Evolutionary conservation across 2,329 filamentous ascomycete species (phyloP), one percentile per base, ranked within the genome.

Genomic region (Xylariaceae sp.): DNA sequence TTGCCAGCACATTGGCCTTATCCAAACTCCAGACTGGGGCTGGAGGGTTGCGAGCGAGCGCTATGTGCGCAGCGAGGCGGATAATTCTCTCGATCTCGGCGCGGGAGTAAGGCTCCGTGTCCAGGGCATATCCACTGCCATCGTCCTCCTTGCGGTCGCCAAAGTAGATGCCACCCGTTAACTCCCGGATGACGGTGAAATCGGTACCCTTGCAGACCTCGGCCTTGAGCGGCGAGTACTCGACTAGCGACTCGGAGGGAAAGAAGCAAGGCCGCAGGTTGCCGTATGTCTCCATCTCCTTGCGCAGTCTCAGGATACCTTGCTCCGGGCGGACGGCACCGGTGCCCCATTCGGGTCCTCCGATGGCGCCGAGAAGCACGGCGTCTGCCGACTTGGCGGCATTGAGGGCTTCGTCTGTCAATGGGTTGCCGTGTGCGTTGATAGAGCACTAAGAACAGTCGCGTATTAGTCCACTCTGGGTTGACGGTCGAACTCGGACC

Each of bases 211-310:
- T 80, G 78, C 89, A 95, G 55, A 96, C 80, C 3, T 87, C 81
- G 47, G 87, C 84, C 73, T 95, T 95, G 56, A 97, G 83, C 0
- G 92, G 92, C 11, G 90, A 96, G 65, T 78, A 81, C 44, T 91
- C 85, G 64, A 96, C 85, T 44, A 96, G 85, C 27, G 83, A 81
- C 46, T 92, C 88, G 1, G 90, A 91, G 44, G 90, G 89, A 75
- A 99, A 97, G 80, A 89, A 95, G 80, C 92, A 97, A 10, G 91
- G 92, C 6, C 92, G 86, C 51, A 97, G 84, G 81, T 97, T 97
- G 61, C 91, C 92, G 73, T 95, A 97, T 49, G 92, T 90, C 65
- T 81, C 80, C 79, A 97, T 88, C 72, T 96, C 89, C 73, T 95
- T 96, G 73, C 92, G 90, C 47, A 97, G 87, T 60, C 77, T 82